Percentiles rank a stretch among this genome's conserved stretches.
These are phyloP conservation scores for Circinella minor DNA, from an alignment of 371 early-diverging fungal species.

Conservation along the genomic window DNA sequence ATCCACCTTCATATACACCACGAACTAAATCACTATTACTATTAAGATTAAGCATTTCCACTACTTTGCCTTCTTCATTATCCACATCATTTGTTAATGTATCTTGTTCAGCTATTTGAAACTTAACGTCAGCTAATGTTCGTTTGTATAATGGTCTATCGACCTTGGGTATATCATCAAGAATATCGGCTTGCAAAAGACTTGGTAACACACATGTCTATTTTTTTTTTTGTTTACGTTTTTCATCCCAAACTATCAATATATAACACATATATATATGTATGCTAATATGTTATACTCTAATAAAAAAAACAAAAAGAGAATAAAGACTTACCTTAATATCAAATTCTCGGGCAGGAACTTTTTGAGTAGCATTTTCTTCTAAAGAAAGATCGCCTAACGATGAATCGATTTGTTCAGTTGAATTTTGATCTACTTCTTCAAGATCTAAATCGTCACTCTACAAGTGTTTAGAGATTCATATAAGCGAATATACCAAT, in stretches of 20 bases:
- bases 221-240: background rate
- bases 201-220: constrained; percentile 42
- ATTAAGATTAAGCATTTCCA: constrained; percentile 58
- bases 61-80: constrained; percentile 37
- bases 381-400: constrained; percentile 46
- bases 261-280: background rate
- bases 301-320: background rate
- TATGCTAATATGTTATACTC: background rate
- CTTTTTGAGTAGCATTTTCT: constrained; percentile 23
- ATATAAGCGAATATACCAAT: too few species aligned
- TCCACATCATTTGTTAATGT: constrained; percentile 37
- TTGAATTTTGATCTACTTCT: constrained; percentile 36
- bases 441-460: constrained; percentile 61
- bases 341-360: constrained; percentile 39
- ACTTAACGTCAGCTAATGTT: constrained; percentile 81
- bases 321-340: constrained; percentile 30
- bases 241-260: background rate
- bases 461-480: constrained; percentile 21
- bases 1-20: constrained; percentile 93
- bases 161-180: constrained; percentile 29
- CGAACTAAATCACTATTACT: constrained; percentile 78
- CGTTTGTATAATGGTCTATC: constrained; percentile 58
- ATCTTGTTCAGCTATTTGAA: constrained; percentile 80
- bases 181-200: constrained; percentile 45
- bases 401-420: constrained; percentile 48